Percentiles rank a stretch among this genome's conserved stretches.
Evolutionary conservation across 371 early-diverging fungal genomes (phyloP).

Genomic region (Rhizopus microsporus): DNA sequence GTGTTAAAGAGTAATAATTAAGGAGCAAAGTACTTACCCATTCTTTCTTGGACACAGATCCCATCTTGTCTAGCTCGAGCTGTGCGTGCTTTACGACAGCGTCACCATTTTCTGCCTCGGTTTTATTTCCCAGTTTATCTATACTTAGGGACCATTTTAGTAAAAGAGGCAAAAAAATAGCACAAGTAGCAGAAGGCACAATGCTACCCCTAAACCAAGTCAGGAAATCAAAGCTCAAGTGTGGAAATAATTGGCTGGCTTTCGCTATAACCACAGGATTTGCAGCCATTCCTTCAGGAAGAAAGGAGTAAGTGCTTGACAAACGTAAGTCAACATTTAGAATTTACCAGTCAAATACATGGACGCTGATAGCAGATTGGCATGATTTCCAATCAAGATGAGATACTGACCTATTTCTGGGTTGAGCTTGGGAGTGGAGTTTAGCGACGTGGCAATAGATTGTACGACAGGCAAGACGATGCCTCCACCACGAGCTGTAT

Average conservation of each 20-base stretch:
- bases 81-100: conserved; percentile 25
- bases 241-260: conserved; percentile 49
- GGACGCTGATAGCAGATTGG: conserved; percentile 66
- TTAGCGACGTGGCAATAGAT: conserved; percentile 59
- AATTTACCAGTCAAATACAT: conserved; percentile 59
- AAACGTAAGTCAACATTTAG: not conserved
- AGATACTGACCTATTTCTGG: conserved; percentile 52
- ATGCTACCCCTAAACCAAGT: conserved; percentile 62
- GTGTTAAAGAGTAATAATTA: not conserved
- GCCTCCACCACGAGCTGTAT: conserved; percentile 77
- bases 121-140: conserved; percentile 10
- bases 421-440: conserved; percentile 38
- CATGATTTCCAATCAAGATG: conserved; percentile 54
- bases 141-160: conserved; percentile 33
- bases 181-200: conserved; percentile 51
- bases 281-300: conserved; percentile 59
- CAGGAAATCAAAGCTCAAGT: conserved; percentile 59
- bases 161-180: conserved; percentile 44
- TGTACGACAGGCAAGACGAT: conserved; percentile 69
- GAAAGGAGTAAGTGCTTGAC: not conserved
- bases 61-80: conserved; percentile 26
- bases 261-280: conserved; percentile 66
- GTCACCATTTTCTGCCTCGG: conserved; percentile 21
- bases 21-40: conserved; percentile 10
- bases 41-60: conserved; percentile 22